Conservation (phyloP, 495 filamentous ascomycete genomes). For the Aspergillus mulundensis region DNA sequence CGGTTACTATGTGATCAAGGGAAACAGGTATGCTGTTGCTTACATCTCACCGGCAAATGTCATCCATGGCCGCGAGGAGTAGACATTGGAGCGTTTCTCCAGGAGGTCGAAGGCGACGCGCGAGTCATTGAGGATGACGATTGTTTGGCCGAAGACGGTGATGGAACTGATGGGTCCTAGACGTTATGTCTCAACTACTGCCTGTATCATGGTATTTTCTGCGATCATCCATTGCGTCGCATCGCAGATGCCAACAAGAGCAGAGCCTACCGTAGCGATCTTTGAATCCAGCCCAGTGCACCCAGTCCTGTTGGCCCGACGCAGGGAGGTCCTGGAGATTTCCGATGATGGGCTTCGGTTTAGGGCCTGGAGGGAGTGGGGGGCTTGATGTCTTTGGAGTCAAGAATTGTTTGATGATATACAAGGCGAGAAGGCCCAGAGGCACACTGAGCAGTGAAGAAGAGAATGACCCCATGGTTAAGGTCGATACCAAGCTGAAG, state of each 20-base stretch:
- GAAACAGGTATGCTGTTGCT: neutral
- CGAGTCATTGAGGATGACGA: conserved; percentile 47
- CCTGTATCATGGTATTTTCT: conserved; percentile 12
- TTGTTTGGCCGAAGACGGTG: conserved; percentile 42
- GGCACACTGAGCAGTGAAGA: too few relatives aligned
- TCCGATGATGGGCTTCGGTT: conserved; percentile 38
- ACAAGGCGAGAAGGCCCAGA: neutral
- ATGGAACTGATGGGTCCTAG: conserved; percentile 48
- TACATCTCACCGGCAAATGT: conserved; percentile 41
- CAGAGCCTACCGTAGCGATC: conserved; percentile 33
- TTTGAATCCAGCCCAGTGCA: conserved; percentile 47
- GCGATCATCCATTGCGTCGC: too few relatives aligned
- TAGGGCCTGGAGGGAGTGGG: conserved; percentile 44
- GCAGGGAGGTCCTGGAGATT: conserved; percentile 42
- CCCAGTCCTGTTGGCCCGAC: conserved; percentile 32
- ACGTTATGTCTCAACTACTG: too few relatives aligned
- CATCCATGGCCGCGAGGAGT: conserved; percentile 39
- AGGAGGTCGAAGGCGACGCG: conserved; percentile 40
- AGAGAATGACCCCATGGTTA: too few relatives aligned
- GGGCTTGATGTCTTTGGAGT: neutral
- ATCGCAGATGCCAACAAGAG: too few relatives aligned
- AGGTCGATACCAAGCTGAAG: too few relatives aligned
- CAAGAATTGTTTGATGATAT: neutral
- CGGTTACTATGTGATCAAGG: neutral
- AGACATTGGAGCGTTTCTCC: conserved; percentile 40